Conservation (phyloP, 1,284 basidiomycete species). For the Veloboletus limbatus region DNA sequence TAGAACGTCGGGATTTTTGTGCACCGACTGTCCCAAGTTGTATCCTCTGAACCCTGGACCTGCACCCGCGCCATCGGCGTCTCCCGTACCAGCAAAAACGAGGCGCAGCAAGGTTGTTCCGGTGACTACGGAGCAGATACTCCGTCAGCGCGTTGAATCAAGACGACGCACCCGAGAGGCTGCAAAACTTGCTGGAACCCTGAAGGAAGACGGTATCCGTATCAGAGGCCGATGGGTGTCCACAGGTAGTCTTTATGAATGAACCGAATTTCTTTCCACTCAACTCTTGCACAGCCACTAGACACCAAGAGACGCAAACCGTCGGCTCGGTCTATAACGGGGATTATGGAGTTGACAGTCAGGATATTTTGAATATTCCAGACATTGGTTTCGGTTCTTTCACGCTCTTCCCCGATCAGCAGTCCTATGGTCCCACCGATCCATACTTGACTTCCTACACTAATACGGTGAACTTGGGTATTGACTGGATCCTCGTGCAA, state of each 20-base stretch:
- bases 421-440: conserved; percentile 46
- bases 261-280: not conserved
- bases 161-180: conserved; percentile 36
- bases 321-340: conserved; percentile 56
- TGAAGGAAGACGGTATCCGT: conserved; percentile 40
- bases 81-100: conserved; percentile 32
- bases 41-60: conserved; percentile 39
- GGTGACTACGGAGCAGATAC: conserved; percentile 43
- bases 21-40: conserved; percentile 54
- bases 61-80: conserved; percentile 39
- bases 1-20: conserved; percentile 59
- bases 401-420: conserved; percentile 68
- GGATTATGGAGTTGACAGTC: conserved; percentile 60
- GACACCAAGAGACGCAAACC: conserved; percentile 39
- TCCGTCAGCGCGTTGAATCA: conserved; percentile 46
- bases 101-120: conserved; percentile 38
- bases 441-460: conserved; percentile 48
- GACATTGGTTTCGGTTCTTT: conserved; percentile 56
- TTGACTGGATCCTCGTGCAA: conserved; percentile 55
- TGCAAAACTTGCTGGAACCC: conserved; percentile 27
- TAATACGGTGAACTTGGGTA: conserved; percentile 48
- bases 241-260: conserved; percentile 38
- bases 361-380: conserved; percentile 60
- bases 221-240: conserved; percentile 63
- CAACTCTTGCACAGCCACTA: conserved; percentile 37